Percentiles rank a stretch among this genome's conserved stretches.
phyloP scores from a whole-genome alignment of 768 basidiomycete species.

The Suillus alpinus region DNA sequence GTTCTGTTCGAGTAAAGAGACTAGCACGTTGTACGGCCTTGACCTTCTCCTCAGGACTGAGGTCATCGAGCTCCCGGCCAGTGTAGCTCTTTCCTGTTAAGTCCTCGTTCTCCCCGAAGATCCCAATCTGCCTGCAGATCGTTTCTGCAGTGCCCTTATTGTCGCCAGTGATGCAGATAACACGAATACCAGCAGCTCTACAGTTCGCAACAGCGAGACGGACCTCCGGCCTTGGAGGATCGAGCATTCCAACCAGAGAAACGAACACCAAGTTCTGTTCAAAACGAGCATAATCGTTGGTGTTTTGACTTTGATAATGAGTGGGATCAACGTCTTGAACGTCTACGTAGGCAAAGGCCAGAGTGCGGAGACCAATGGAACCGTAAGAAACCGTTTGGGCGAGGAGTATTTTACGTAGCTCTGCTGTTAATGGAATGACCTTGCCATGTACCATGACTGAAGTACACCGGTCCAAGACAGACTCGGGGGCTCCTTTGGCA shows the following conservation, averaged over 20 bases:
- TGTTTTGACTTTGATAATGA: conserved; percentile 79
- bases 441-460: conserved; percentile 65
- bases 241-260: conserved; percentile 95
- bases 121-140: conserved; percentile 94
- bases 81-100: conserved; percentile 95
- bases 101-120: conserved; percentile 85
- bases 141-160: conserved; percentile 98
- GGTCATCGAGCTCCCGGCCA: conserved; percentile 83
- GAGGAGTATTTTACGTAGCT: conserved; percentile 59
- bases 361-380: conserved; percentile 78
- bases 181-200: conserved; percentile 88
- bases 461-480: conserved; percentile 86
- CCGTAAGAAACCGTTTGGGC: conserved; percentile 73
- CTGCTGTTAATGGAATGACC: conserved; percentile 60
- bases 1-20: conserved; percentile 92
- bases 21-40: conserved; percentile 83
- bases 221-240: conserved; percentile 96
- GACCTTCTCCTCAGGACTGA: conserved; percentile 79
- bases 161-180: conserved; percentile 97
- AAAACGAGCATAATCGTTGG: conserved; percentile 83
- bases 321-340: conserved; percentile 71
- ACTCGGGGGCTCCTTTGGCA: conserved; percentile 96
- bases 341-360: conserved; percentile 87
- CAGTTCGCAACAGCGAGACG: conserved; percentile 84
- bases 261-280: conserved; percentile 93